Conservation (phyloP, 441 rosid species). For the Euphorbia corollata region DNA sequence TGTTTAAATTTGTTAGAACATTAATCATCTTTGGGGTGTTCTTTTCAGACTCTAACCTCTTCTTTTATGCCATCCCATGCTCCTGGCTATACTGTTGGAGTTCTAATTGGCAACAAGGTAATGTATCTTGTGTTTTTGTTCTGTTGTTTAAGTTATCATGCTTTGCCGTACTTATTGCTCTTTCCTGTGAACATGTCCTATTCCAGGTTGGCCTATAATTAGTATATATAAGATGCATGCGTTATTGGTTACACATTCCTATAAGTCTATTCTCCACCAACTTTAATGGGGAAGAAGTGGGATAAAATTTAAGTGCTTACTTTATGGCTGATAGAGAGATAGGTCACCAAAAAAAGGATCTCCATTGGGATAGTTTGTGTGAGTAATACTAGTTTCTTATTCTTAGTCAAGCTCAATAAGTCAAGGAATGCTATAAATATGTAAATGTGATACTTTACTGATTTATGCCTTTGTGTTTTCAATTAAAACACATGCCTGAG, state of each 20-base stretch:
- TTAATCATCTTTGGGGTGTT: slow-evolving; percentile 8
- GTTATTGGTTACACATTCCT: background rate
- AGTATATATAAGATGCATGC: background rate
- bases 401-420: background rate
- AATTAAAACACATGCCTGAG: too few relatives aligned
- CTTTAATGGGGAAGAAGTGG: background rate
- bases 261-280: background rate
- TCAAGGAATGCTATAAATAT: background rate
- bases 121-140: slow-evolving; percentile 16
- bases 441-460: too few relatives aligned
- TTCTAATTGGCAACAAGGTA: slow-evolving; percentile 71
- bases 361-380: too few relatives aligned
- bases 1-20: slow-evolving; percentile 11
- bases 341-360: too few relatives aligned
- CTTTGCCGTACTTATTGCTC: background rate
- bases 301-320: background rate
- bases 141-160: background rate
- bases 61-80: slow-evolving; percentile 42
- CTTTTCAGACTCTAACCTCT: slow-evolving; percentile 48
- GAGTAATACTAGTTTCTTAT: too few relatives aligned
- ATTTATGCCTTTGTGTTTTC: too few relatives aligned
- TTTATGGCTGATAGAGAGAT: background rate
- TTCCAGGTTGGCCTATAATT: background rate
- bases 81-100: slow-evolving; percentile 60
- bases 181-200: background rate